Conservation (phyloP, 495 filamentous ascomycete species). For the Penicillium simplicissimum region DNA sequence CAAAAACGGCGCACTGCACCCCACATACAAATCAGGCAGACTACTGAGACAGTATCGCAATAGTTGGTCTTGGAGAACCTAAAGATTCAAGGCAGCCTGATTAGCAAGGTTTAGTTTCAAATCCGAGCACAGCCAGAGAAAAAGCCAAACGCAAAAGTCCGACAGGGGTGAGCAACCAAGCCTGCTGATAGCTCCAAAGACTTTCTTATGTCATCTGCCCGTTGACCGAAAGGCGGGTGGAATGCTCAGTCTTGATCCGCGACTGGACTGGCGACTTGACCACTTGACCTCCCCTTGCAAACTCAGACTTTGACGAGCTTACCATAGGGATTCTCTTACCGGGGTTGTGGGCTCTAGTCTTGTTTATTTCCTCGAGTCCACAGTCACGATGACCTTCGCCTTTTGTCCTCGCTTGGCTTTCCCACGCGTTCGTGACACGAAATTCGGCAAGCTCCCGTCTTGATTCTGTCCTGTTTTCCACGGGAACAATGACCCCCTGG, state of each 20-base stretch:
- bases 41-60: background rate
- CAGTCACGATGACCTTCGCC: background rate
- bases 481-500: background rate
- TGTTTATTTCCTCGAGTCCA: background rate
- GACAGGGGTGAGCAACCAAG: background rate
- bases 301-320: background rate
- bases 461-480: background rate
- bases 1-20: background rate
- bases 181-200: background rate
- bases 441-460: background rate
- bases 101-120: conserved; percentile 5
- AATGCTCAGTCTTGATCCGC: background rate
- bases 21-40: background rate
- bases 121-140: background rate
- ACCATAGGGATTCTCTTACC: background rate
- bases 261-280: background rate
- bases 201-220: conserved; percentile 5
- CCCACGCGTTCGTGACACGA: conserved; percentile 1
- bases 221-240: background rate
- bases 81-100: background rate
- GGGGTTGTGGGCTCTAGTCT: background rate
- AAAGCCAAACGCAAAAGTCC: background rate
- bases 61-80: background rate
- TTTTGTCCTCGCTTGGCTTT: background rate
- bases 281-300: conserved; percentile 3